Conservation (phyloP, 768 basidiomycete genomes). For the Dioszegia hungarica region DNA sequence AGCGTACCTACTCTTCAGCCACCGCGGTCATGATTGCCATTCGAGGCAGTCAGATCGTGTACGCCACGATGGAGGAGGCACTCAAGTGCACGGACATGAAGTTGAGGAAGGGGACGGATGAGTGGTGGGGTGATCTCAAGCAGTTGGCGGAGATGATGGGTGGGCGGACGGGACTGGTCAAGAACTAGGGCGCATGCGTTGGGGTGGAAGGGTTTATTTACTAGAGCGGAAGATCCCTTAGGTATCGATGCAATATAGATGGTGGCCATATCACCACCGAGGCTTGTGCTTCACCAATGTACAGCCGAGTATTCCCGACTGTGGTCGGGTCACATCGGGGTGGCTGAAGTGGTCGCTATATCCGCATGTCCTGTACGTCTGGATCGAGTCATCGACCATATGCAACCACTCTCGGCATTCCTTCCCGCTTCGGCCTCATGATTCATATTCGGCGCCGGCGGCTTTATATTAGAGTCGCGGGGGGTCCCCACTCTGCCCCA, state of each 20-base stretch:
- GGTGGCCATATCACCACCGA: not conserved
- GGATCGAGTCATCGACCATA: too few relatives aligned
- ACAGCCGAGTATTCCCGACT: too few relatives aligned
- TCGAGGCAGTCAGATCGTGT: constrained; percentile 70
- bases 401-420: too few relatives aligned
- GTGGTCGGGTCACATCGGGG: too few relatives aligned
- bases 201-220: not conserved
- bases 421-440: too few relatives aligned
- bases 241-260: not conserved
- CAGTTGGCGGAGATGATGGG: constrained; percentile 69
- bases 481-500: too few relatives aligned
- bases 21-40: constrained; percentile 84
- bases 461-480: too few relatives aligned
- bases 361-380: too few relatives aligned
- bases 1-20: constrained; percentile 16
- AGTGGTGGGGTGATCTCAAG: constrained; percentile 73
- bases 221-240: not conserved
- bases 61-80: constrained; percentile 82
- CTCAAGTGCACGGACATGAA: constrained; percentile 82
- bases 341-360: too few relatives aligned
- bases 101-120: constrained; percentile 69
- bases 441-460: too few relatives aligned
- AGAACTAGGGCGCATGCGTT: too few relatives aligned
- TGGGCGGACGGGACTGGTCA: constrained; percentile 36
- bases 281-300: too few relatives aligned